These are phyloP conservation scores for Cairneyella variabilis DNA, from an alignment of 495 filamentous ascomycete species.

Conservation along the genomic window DNA sequence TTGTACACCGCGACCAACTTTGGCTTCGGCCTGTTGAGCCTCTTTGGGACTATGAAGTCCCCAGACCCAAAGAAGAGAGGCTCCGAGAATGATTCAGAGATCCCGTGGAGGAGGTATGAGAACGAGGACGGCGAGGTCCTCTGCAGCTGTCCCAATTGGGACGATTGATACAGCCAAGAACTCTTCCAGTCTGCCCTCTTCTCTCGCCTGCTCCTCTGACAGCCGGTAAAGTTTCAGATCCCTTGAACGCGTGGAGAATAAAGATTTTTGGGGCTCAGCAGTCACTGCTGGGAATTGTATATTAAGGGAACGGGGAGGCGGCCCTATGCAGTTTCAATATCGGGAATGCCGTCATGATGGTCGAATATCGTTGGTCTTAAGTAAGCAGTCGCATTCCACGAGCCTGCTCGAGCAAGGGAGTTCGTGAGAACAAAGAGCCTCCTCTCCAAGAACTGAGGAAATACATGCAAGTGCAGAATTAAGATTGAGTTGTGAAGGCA, in stretches of 20 bases:
- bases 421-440: background rate
- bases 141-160: too few species aligned
- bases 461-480: too few species aligned
- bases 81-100: background rate
- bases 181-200: background rate
- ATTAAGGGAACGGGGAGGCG: slow-evolving; percentile 6
- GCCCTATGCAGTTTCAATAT: slow-evolving; percentile 7
- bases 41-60: background rate
- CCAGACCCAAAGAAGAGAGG: background rate
- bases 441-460: too few species aligned
- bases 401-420: background rate
- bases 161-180: too few species aligned
- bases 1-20: background rate
- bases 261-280: background rate
- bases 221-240: slow-evolving; percentile 22
- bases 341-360: slow-evolving; percentile 8
- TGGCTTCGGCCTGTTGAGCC: background rate
- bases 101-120: background rate
- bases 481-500: too few species aligned
- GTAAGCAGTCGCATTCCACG: background rate
- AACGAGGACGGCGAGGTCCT: background rate
- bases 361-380: background rate
- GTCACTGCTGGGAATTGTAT: background rate
- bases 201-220: slow-evolving; percentile 7
- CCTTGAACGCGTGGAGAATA: slow-evolving; percentile 22